Conservation (phyloP, 140 eudicot species). For the Flaveria floridana region DNA sequence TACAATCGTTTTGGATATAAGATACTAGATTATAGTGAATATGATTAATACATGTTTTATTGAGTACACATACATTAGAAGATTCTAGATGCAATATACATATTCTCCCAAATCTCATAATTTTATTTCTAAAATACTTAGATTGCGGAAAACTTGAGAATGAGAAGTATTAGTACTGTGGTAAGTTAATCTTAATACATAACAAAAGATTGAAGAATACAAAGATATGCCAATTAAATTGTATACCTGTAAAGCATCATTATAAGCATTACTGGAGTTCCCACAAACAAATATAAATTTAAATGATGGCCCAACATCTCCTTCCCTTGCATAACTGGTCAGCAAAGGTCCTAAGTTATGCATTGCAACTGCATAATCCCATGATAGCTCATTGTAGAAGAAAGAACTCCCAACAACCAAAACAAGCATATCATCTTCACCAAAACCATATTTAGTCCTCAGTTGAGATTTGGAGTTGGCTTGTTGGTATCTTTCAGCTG, state of each 20-base stretch:
- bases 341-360: conserved; percentile 84
- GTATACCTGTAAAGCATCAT: conserved; percentile 82
- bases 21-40: neutral
- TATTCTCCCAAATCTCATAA: conserved; percentile 16
- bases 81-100: conserved; percentile 17
- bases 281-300: conserved; percentile 79
- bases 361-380: conserved; percentile 92
- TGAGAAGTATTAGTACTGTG: neutral
- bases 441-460: conserved; percentile 52
- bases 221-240: conserved; percentile 8
- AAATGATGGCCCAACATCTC: conserved; percentile 41
- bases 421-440: conserved; percentile 70
- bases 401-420: conserved; percentile 84
- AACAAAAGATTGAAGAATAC: neutral
- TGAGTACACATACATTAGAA: neutral
- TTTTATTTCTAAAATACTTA: conserved; percentile 1
- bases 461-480: conserved; percentile 57
- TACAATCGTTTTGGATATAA: neutral
- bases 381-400: conserved; percentile 77
- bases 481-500: conserved; percentile 77
- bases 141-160: neutral
- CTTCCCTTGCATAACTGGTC: conserved; percentile 59
- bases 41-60: neutral
- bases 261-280: conserved; percentile 69
- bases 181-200: neutral